Evolutionary conservation across 257 asterid genomes (phyloP).

Genomic region (Parsonsia alboflavescens): DNA sequence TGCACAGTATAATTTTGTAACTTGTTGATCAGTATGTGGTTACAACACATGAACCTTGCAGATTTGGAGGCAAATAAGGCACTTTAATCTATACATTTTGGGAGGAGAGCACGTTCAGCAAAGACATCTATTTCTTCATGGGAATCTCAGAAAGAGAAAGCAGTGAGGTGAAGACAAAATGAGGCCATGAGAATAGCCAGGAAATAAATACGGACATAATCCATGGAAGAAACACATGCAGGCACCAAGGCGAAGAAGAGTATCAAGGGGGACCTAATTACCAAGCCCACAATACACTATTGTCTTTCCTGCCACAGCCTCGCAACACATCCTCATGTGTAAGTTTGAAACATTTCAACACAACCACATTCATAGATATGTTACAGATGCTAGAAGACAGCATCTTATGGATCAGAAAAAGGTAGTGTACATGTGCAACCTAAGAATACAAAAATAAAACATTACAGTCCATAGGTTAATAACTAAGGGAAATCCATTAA

Average conservation of each 20-base stretch:
- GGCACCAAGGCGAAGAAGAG: neutral
- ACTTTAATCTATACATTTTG: neutral
- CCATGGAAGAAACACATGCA: neutral
- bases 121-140: neutral
- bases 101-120: neutral
- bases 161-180: neutral
- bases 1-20: neutral
- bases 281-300: neutral
- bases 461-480: too few species aligned
- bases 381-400: too few species aligned
- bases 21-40: neutral
- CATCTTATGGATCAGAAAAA: too few species aligned
- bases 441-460: too few species aligned
- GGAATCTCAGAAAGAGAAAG: neutral
- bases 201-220: neutral
- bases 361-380: neutral
- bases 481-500: too few species aligned
- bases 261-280: neutral
- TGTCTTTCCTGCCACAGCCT: neutral
- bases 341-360: neutral
- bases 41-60: neutral
- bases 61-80: neutral
- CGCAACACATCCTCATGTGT: neutral
- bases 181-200: neutral
- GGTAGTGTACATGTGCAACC: too few species aligned